These are phyloP conservation scores for Astraeus odoratus DNA, from an alignment of 768 basidiomycete species.

Conservation along the genomic window DNA sequence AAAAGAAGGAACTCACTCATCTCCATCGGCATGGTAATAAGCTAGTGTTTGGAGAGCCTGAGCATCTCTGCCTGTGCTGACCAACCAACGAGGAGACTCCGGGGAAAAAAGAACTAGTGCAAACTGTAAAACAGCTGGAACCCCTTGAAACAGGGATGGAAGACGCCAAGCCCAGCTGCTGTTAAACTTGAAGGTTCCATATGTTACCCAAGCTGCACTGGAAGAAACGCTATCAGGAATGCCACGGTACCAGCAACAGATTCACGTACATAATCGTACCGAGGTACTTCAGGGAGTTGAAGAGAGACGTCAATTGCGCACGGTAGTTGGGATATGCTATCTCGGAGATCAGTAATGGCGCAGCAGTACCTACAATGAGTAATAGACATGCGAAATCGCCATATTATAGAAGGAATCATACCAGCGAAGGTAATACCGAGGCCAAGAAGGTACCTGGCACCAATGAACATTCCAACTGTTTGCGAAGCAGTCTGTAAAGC, in stretches of 20 bases:
- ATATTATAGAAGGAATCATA: slow-evolving; percentile 16
- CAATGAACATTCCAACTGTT: slow-evolving; percentile 73
- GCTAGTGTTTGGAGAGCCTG: slow-evolving; percentile 67
- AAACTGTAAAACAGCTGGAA: slow-evolving; percentile 65
- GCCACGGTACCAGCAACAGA: neutral
- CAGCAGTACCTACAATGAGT: slow-evolving; percentile 47
- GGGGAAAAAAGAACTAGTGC: slow-evolving; percentile 61
- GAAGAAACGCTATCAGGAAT: neutral
- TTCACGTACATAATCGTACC: slow-evolving; percentile 64
- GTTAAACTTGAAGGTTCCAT: slow-evolving; percentile 66
- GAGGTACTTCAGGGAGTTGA: slow-evolving; percentile 84
- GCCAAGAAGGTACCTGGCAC: slow-evolving; percentile 71
- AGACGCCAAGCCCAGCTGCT: slow-evolving; percentile 79
- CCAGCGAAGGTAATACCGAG: slow-evolving; percentile 70
- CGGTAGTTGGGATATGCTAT: slow-evolving; percentile 88
- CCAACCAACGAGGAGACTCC: slow-evolving; percentile 80
- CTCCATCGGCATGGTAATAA: slow-evolving; percentile 78
- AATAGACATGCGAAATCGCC: slow-evolving; percentile 1
- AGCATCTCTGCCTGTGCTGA: slow-evolving; percentile 66
- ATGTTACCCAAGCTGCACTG: slow-evolving; percentile 80
- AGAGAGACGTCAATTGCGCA: slow-evolving; percentile 69
- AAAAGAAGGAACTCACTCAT: slow-evolving; percentile 35
- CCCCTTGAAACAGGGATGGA: slow-evolving; percentile 64
- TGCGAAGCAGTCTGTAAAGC: slow-evolving; percentile 66
- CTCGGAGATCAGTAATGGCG: slow-evolving; percentile 81